A percentile compares a stretch with the other conserved stretches of the same genome.
phyloP scores from a whole-genome alignment of 2,329 filamentous ascomycete genomes.

The Hirsutella minnesotensis region DNA sequence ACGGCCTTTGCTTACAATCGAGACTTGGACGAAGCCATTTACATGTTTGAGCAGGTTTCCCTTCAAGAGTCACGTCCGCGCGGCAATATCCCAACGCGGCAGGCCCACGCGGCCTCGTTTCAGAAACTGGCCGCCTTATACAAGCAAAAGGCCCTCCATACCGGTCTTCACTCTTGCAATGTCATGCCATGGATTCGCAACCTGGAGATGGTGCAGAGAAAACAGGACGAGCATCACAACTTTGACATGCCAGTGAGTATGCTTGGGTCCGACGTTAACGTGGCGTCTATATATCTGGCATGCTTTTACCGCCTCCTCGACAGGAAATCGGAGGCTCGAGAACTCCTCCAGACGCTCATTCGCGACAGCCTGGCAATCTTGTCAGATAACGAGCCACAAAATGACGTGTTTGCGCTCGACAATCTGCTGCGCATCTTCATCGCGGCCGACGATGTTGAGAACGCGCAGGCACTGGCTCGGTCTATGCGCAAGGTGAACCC shows the following conservation, averaged over 20 bases:
- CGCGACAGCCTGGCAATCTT: constrained; percentile 25
- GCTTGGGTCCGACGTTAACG: constrained; percentile 28
- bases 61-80: constrained; percentile 24
- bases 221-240: constrained; percentile 25
- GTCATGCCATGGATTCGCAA: constrained; percentile 20
- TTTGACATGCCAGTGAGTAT: constrained; percentile 26
- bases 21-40: constrained; percentile 20
- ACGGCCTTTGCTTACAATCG: constrained; percentile 22
- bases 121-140: constrained; percentile 26
- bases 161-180: constrained; percentile 13
- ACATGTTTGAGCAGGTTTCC: constrained; percentile 23
- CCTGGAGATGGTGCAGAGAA: constrained; percentile 21
- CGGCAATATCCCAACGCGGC: constrained; percentile 25
- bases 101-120: constrained; percentile 27
- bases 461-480: constrained; percentile 23
- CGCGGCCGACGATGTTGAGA: constrained; percentile 22
- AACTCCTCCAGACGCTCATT: constrained; percentile 20
- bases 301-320: constrained; percentile 23
- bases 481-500: constrained; percentile 26
- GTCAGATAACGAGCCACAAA: constrained; percentile 27
- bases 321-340: constrained; percentile 13
- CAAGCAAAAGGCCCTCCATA: constrained; percentile 19
- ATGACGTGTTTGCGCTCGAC: constrained; percentile 28
- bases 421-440: constrained; percentile 27
- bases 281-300: constrained; percentile 26